Base-by-base conservation (phyloP, 345 rosid genomes). In the Geranium brycei region DNA sequence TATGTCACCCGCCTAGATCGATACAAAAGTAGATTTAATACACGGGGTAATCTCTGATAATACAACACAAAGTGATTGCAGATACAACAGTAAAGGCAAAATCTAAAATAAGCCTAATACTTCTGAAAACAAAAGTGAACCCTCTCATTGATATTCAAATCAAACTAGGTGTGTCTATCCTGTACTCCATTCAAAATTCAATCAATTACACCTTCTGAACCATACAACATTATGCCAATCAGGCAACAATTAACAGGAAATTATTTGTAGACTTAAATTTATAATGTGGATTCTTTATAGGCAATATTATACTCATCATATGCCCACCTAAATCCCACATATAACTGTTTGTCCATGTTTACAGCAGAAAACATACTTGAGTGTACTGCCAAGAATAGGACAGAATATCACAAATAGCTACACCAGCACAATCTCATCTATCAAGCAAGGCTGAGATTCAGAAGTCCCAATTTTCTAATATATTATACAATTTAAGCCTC, bases 371-470 rank as follows among this genome's bases (percentile, higher is more conserved):
- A 17, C 75, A 78, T 76, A 66, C 73, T 64, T 40, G 10, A 66
- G 78, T 66, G 72, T 51, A 71, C 76, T 62, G 30, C 72, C 68
- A 74, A 78, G 78, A 78, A 78, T 74, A 31, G 64, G 64, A 62
- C 64, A 32, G 28, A 23, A 23, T 23, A 23, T 23, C 28, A 13
- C 51, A 14, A n/a, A 31, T 31, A 15, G 67, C 15, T 5, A 32
- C 11, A 35, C 3, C 19, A 0, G 41, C 5, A 35, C 41, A 4
- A 35, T 35, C 41, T 35, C 41, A 35, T 35, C 41, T 35, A 35
- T 35, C 41, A 4, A 4, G 3, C 1, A 35, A 35, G 41, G 41
- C 10, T 4, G 41, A 4, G 5, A 35, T 35, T 7, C 41, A 35
- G 10, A 35, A 35, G 41, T 7, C 41, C 28, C 28, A 23, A 23